These are phyloP conservation scores for Rhododendron vialii DNA, from an alignment of 148 eudicot species.

Conservation along the genomic window DNA sequence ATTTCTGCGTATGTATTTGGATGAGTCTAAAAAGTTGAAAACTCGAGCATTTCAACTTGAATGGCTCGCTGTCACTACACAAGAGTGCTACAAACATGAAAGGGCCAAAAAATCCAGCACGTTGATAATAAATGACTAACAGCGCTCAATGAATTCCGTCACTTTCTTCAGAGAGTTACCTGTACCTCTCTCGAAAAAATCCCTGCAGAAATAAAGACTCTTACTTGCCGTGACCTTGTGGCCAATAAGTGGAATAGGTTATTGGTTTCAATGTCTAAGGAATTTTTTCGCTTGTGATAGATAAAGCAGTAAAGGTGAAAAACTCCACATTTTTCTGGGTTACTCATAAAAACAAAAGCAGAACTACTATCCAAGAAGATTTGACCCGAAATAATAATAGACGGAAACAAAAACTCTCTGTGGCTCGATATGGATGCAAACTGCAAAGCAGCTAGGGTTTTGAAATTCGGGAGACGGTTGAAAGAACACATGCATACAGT, in stretches of 20 bases:
- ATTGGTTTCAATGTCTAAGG: background rate
- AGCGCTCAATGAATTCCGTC: background rate
- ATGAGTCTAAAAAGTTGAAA: background rate
- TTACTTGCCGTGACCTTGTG: background rate
- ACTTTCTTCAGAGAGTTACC: background rate
- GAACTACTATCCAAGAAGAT: background rate
- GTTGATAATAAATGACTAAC: background rate
- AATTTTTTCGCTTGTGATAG: background rate
- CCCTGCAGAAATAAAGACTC: background rate
- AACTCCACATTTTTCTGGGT: background rate
- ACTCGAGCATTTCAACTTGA: background rate
- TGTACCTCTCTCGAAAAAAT: background rate
- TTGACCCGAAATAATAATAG: background rate
- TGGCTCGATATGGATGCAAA: background rate
- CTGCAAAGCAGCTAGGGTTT: conserved; percentile 6
- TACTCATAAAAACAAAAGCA: background rate
- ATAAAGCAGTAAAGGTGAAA: background rate
- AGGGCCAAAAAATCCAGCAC: background rate
- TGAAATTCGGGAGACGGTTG: background rate
- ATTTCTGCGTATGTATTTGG: background rate
- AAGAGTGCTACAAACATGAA: background rate
- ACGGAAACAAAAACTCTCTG: background rate
- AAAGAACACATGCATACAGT: background rate
- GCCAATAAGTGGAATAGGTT: background rate
- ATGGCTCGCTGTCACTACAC: background rate